Evolutionary conservation across 805 yeast species (phyloP).

Genomic region (Spathaspora passalidarum): DNA sequence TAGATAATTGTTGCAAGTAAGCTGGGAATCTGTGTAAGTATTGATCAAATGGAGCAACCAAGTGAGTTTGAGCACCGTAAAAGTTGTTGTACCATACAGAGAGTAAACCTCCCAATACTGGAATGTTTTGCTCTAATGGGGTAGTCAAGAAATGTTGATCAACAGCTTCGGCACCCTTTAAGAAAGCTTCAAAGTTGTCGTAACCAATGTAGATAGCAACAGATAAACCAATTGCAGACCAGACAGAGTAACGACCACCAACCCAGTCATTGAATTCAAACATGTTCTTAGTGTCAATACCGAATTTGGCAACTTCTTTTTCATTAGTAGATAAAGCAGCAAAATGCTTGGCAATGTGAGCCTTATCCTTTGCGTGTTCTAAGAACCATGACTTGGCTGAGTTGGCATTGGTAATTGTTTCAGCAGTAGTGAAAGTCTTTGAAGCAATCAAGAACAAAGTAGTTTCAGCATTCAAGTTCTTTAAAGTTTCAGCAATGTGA

Average conservation of each 20-base stretch:
- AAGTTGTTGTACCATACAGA: slow-evolving; percentile 99
- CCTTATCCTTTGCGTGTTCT: slow-evolving; percentile 58
- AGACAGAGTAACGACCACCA: slow-evolving; percentile 99
- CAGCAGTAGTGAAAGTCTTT: slow-evolving; percentile 98
- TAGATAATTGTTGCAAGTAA: slow-evolving; percentile 94
- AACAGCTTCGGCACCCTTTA: slow-evolving; percentile 97
- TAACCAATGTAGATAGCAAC: slow-evolving; percentile 93
- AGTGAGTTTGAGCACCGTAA: slow-evolving; percentile 96
- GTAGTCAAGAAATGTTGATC: slow-evolving; percentile 86
- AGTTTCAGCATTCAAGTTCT: slow-evolving; percentile 78
- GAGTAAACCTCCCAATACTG: slow-evolving; percentile 87
- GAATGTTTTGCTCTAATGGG: slow-evolving; percentile 88
- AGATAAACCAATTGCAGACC: slow-evolving; percentile 98
- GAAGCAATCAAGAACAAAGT: slow-evolving; percentile 91
- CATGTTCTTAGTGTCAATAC: slow-evolving; percentile 97
- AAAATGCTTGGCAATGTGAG: slow-evolving; percentile 92
- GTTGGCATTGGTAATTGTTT: slow-evolving; percentile 94
- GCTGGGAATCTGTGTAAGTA: slow-evolving; percentile 99
- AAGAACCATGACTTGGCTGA: slow-evolving; percentile 96
- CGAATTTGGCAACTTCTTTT: slow-evolving; percentile 86
- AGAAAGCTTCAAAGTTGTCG: slow-evolving; percentile 88
- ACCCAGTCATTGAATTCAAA: slow-evolving; percentile 99
- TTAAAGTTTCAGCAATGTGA: slow-evolving; percentile 88
- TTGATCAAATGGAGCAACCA: slow-evolving; percentile 98
- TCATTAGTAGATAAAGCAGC: slow-evolving; percentile 96